Evolutionary conservation across 108 stramenopile genomes (phyloP), one percentile per base, ranked within the genome.

Genomic region (Pseudonitzschia multiseries): DNA sequence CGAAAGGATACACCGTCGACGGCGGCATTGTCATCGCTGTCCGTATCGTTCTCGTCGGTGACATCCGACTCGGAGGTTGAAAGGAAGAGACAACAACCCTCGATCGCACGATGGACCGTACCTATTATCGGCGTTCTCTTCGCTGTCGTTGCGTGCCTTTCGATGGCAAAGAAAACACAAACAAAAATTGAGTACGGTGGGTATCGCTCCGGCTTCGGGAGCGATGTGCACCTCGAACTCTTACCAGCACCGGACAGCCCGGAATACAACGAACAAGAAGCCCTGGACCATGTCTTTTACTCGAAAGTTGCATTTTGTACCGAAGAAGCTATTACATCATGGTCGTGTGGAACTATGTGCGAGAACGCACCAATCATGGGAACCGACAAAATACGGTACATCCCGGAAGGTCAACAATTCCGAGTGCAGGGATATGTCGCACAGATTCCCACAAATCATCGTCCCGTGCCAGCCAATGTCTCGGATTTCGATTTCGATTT

Each of bases 331-430:
- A 62, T 62, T 15, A 31, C 36, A 41, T n/a, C 61, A 20, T 62
- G 61, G 61, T 62, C 61, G n/a, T 62, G 61, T 62, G 61, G 61
- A 62, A 14, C 36, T 4, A 62, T 62, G 33, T 62, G 61, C 36
- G 41, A 62, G 2, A 62, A 62, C 1, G 61, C 36, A 18, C 41
- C 61, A 17, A 40, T 62, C 8, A 20, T 62, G 18, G 36, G 61
- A 8, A 41, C 15, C n/a, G 61, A 62, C 29, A 62, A 31, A 31
- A 41, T 62, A 33, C 10, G 61, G 20, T 62, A 40, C 36, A 62
- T 62, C 15, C 61, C 61, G 10, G 61, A 62, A 33, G 61, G 61
- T 21, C 28, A 62, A 6, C 36, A 18, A 4, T 62, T 40, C n/a
- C n/a, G 20, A 8, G 61, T 62, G 29, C 61, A 62, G n/a, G 61